Evolutionary conservation across 495 filamentous ascomycete genomes (phyloP).

Genomic region (Echria macrotheca): DNA sequence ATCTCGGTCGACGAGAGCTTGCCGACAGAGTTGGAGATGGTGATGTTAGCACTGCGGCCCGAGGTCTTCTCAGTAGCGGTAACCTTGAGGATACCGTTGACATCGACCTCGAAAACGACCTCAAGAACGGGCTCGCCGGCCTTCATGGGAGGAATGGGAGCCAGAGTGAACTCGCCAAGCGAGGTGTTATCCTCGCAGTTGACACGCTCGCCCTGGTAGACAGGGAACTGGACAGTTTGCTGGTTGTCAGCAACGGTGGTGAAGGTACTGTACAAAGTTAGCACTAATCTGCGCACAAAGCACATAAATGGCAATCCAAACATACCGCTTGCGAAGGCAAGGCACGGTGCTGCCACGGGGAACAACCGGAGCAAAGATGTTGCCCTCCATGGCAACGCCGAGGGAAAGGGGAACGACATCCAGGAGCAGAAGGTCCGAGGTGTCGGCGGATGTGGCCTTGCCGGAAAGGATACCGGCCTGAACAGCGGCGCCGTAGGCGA

Average conservation of each 20-base stretch:
- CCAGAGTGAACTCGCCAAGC: conserved; percentile 95
- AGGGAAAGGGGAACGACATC: conserved; percentile 97
- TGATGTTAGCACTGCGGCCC: conserved; percentile 97
- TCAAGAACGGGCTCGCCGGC: conserved; percentile 97
- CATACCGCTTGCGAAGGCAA: conserved; percentile 74
- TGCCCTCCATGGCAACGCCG: conserved; percentile 99
- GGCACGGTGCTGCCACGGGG: conserved; percentile 87
- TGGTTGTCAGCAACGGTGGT: conserved; percentile 97
- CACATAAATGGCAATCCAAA: neutral
- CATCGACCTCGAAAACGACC: conserved; percentile 98
- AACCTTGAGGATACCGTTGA: conserved; percentile 99
- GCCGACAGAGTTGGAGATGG: conserved; percentile 98
- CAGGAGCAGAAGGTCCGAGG: conserved; percentile 89
- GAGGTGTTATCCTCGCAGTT: conserved; percentile 99
- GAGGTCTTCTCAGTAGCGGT: conserved; percentile 99
- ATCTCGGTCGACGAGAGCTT: conserved; percentile 95
- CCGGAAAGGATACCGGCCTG: conserved; percentile 97
- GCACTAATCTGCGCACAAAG: neutral
- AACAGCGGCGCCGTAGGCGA: conserved; percentile 97
- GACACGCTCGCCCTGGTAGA: conserved; percentile 97
- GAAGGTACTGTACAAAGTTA: conserved; percentile 54
- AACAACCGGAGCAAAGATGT: conserved; percentile 98
- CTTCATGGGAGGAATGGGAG: conserved; percentile 95
- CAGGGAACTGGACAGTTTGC: conserved; percentile 95
- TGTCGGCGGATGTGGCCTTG: conserved; percentile 92